Evolutionary conservation across 257 asterid species (phyloP), one percentile per base, ranked within the genome.

Genomic region (Nicotiana paniculata): DNA sequence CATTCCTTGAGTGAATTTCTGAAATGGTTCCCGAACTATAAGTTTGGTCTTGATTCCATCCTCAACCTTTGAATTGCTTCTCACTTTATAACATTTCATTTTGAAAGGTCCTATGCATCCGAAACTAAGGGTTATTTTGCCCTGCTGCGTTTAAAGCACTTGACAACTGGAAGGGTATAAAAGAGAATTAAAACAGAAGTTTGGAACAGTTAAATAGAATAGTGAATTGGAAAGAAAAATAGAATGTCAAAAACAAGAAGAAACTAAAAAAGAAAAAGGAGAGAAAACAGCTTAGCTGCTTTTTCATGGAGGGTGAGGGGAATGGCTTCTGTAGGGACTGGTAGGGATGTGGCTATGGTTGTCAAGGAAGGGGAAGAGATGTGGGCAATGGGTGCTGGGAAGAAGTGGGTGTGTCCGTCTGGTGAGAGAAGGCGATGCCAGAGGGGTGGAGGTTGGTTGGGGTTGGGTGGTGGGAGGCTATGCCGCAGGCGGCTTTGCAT

Each of bases 301-400:
- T 43, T 43, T 70, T 70, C 78, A 70, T 70, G 78, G 59, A 43
- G n/a, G 77, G n/a, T 43, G 12, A 70, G 57, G n/a, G 37, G 78
- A 21, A 21, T 9, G 21, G 12, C 21, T n/a, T 21, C 6, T 6
- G 21, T 72, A 72, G 55, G 28, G 77, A 69, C 21, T 68, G 53
- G 53, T 68, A 69, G 77, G 57, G 74, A 66, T 32, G 24, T 32
- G 0, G 24, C 11, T 63, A 28, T 24, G 39, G 32, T 61, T 61
- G 67, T 33, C 8, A 21, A 61, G 15, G 16, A 9, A 61, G 16
- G 69, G 37, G 69, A 26, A 63, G 69, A 28, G 15, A 62, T 62
- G 39, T 28, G 18, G 39, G 39, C 37, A 63, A 63, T 26, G 37
- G 17, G 32, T 59, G 30, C 26, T 21, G 65, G 28, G 32, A 59